Percentiles rank a stretch among this genome's conserved stretches.
phyloP scores from a whole-genome alignment of 2,329 filamentous ascomycete genomes.

The Leptographium wingfieldii region DNA sequence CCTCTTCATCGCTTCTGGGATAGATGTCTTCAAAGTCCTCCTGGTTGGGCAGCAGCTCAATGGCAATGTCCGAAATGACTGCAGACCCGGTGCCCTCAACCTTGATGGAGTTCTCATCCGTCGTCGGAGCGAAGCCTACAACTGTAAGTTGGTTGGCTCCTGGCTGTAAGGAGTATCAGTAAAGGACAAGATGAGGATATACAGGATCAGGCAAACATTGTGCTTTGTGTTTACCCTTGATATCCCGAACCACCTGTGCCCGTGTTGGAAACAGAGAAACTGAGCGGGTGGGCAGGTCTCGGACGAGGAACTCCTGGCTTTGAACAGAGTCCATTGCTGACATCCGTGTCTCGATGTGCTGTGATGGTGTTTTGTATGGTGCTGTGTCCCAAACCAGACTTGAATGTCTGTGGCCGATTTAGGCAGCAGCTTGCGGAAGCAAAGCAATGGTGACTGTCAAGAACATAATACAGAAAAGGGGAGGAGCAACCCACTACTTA shows the following conservation, averaged over 20 bases:
- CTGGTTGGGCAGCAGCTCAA: slow-evolving; percentile 42
- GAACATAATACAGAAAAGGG: background rate
- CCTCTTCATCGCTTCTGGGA: slow-evolving; percentile 22
- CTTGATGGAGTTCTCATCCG: slow-evolving; percentile 44
- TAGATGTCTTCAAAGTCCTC: slow-evolving; percentile 43
- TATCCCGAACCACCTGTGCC: slow-evolving; percentile 48
- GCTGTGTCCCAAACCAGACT: background rate
- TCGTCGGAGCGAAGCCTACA: slow-evolving; percentile 37
- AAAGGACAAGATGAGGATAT: background rate
- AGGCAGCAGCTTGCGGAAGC: no score
- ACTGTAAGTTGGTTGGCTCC: slow-evolving; percentile 45
- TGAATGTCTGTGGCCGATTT: background rate
- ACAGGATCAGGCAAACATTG: background rate
- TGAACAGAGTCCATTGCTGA: slow-evolving; percentile 25
- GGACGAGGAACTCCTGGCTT: slow-evolving; percentile 39
- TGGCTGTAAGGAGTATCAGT: slow-evolving; percentile 20
- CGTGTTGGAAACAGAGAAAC: slow-evolving; percentile 51
- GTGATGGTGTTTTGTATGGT: background rate
- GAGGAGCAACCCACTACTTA: no score
- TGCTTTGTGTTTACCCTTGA: slow-evolving; percentile 30
- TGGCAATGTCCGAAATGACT: slow-evolving; percentile 48
- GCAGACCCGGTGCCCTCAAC: slow-evolving; percentile 46
- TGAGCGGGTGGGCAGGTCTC: slow-evolving; percentile 43
- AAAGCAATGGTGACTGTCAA: no score
- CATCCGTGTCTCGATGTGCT: no score